These are phyloP conservation scores for Microdochium bolleyi DNA, from an alignment of 2,329 filamentous ascomycete species.

Conservation along the genomic window DNA sequence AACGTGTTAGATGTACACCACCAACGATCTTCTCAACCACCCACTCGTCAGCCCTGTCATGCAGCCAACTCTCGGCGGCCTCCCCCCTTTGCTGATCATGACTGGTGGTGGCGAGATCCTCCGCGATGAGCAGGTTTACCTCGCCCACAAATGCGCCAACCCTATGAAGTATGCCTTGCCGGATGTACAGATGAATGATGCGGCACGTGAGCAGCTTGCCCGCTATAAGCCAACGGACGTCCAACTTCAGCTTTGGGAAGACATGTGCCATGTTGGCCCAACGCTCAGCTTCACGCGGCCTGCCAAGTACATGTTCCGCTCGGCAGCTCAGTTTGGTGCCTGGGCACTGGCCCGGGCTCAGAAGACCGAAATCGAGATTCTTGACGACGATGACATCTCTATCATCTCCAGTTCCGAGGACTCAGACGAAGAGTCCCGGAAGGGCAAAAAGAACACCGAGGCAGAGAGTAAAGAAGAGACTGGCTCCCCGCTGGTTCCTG, in stretches of 20 bases:
- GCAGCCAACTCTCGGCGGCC: constrained; percentile 80
- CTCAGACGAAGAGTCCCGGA: constrained; percentile 14
- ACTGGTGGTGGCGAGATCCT: constrained; percentile 84
- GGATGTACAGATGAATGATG: constrained; percentile 53
- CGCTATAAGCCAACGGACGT: constrained; percentile 81
- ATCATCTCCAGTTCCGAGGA: constrained; percentile 56
- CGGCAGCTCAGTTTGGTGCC: constrained; percentile 85
- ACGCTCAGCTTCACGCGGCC: constrained; percentile 95
- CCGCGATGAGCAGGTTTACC: constrained; percentile 87
- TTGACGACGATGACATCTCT: constrained; percentile 70
- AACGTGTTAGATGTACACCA: constrained; percentile 54
- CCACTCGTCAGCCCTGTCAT: constrained; percentile 85
- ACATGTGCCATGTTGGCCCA: constrained; percentile 84
- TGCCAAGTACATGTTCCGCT: constrained; percentile 92
- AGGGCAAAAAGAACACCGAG: background rate
- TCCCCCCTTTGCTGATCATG: constrained; percentile 81
- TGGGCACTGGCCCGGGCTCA: constrained; percentile 85
- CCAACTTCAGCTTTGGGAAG: constrained; percentile 92
- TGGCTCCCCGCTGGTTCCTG: constrained; percentile 3
- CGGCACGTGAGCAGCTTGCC: constrained; percentile 49
- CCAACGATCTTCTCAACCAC: constrained; percentile 78
- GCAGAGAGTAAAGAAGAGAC: constrained; percentile 5
- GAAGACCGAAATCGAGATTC: constrained; percentile 69
- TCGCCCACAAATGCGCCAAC: constrained; percentile 90
- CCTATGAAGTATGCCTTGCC: constrained; percentile 68